Evolutionary conservation across 2,329 filamentous ascomycete genomes (phyloP).

Genomic region (Cucurbitaria berberidis): DNA sequence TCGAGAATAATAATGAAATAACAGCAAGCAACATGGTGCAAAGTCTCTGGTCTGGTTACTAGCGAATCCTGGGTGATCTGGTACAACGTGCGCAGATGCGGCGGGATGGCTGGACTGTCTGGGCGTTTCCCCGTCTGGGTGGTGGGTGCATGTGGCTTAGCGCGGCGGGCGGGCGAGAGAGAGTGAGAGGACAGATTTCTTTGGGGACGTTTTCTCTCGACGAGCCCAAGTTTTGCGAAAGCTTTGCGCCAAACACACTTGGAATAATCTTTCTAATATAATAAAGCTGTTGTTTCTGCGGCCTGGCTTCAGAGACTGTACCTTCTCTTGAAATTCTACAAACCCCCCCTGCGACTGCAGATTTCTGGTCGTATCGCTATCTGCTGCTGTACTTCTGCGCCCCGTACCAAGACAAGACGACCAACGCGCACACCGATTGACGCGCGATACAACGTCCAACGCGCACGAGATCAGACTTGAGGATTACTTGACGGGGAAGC

Average conservation of each 20-base stretch:
- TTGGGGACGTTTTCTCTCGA: neutral
- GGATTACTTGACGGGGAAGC: conserved; percentile 6
- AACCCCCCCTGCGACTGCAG: neutral
- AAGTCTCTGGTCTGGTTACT: no score
- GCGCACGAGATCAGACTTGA: neutral
- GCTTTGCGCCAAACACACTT: neutral
- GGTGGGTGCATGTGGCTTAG: conserved; percentile 1
- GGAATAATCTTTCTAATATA: neutral
- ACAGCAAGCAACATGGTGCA: no score
- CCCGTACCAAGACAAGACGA: no score
- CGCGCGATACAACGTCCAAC: no score
- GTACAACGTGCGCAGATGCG: neutral
- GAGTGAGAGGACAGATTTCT: neutral
- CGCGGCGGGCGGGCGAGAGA: neutral
- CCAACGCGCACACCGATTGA: conserved; percentile 4
- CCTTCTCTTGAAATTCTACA: neutral
- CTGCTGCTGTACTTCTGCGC: no score
- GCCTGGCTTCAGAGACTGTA: neutral
- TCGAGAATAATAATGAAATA: no score
- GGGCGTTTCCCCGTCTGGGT: neutral
- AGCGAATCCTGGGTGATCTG: neutral
- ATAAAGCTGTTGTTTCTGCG: no score
- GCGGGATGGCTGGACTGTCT: neutral
- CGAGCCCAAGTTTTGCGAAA: neutral
- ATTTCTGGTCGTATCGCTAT: no score